Conservation (phyloP, 2,329 filamentous ascomycete species). For the Colletotrichum limetticola region DNA sequence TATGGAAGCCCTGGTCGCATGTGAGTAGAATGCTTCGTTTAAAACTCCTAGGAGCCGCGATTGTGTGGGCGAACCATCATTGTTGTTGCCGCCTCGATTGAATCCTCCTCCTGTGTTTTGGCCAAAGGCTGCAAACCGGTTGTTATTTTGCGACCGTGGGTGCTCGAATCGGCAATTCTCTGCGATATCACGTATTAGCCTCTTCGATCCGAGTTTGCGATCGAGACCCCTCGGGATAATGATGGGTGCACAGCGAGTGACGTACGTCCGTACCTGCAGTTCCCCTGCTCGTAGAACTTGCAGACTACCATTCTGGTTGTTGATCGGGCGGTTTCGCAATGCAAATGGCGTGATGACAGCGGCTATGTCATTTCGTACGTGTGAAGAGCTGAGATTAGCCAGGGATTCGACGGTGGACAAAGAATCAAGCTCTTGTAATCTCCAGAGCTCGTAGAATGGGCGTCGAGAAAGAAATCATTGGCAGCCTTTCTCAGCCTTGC, state of each 20-base stretch:
- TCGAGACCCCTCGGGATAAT: neutral
- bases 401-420: neutral
- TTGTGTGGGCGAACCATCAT: slow-evolving; percentile 22
- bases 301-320: slow-evolving; percentile 52
- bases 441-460: neutral
- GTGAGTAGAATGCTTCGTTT: slow-evolving; percentile 1
- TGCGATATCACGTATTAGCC: slow-evolving; percentile 40
- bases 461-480: slow-evolving; percentile 20
- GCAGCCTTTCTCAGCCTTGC: slow-evolving; percentile 34
- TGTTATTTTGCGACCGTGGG: slow-evolving; percentile 45
- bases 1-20: slow-evolving; percentile 48
- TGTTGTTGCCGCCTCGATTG: slow-evolving; percentile 31
- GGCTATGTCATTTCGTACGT: slow-evolving; percentile 21
- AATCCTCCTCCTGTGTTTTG: slow-evolving; percentile 32
- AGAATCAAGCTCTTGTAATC: neutral
- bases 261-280: slow-evolving; percentile 64
- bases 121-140: slow-evolving; percentile 37
- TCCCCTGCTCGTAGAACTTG: slow-evolving; percentile 61
- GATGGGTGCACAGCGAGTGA: slow-evolving; percentile 25
- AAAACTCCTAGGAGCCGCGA: no score
- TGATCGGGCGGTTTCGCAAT: neutral
- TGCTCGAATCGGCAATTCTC: slow-evolving; percentile 67
- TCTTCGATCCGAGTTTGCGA: neutral
- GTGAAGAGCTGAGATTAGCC: neutral
- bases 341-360: neutral